These are phyloP conservation scores for Solanum dulcamara DNA, from an alignment of 257 asterid genomes.

Conservation along the genomic window DNA sequence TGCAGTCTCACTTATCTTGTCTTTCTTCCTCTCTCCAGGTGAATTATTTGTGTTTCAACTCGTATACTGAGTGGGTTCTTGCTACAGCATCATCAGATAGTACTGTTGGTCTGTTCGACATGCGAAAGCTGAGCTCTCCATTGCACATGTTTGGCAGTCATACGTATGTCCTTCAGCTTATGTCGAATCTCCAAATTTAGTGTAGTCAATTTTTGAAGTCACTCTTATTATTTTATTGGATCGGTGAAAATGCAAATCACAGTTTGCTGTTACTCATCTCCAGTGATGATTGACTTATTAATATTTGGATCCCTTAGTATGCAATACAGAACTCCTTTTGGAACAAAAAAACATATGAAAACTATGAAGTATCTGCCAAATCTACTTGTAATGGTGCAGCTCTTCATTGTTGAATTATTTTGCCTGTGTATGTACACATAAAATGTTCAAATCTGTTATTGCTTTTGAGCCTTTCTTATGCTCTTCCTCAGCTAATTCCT, in stretches of 20 bases:
- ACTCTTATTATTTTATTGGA: background rate
- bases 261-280: background rate
- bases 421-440: background rate
- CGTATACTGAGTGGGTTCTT: conserved; percentile 76
- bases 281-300: background rate
- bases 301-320: background rate
- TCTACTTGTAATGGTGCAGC: background rate
- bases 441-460: background rate
- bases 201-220: background rate
- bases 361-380: background rate
- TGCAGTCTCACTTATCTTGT: background rate
- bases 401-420: background rate
- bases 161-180: conserved; percentile 37
- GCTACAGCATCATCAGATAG: conserved; percentile 97
- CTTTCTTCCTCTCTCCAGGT: conserved; percentile 41
- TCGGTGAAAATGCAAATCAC: background rate
- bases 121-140: conserved; percentile 73
- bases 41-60: conserved; percentile 83
- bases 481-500: background rate
- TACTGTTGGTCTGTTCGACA: conserved; percentile 81
- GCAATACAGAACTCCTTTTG: background rate
- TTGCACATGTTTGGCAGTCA: conserved; percentile 72
- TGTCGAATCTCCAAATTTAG: background rate
- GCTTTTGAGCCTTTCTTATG: background rate
- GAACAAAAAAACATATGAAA: background rate